These are phyloP conservation scores for Coemansia sp. DNA, from an alignment of 192 early-diverging fungal genomes.

Conservation along the genomic window DNA sequence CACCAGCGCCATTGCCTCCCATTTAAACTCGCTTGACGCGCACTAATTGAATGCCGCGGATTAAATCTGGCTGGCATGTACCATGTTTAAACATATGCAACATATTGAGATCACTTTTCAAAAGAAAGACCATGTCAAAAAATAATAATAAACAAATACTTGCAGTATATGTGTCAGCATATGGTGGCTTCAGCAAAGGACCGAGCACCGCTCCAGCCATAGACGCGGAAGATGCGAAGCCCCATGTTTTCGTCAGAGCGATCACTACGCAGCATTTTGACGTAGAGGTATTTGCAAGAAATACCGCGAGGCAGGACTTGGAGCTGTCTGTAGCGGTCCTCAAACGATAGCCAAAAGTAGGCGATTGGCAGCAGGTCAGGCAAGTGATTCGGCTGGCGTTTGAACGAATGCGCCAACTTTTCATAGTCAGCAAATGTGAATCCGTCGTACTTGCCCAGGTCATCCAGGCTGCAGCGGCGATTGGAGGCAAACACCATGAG, in stretches of 20 bases:
- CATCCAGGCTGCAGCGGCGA: conserved; percentile 27
- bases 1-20: no score
- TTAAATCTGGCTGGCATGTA: no score
- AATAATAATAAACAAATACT: no score
- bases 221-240: conserved; percentile 29
- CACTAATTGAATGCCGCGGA: no score
- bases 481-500: conserved; percentile 54
- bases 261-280: conserved; percentile 45
- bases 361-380: conserved; percentile 51
- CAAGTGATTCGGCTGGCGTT: not conserved
- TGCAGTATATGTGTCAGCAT: conserved; percentile 12
- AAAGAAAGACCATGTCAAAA: no score
- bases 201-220: conserved; percentile 41
- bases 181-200: conserved; percentile 37
- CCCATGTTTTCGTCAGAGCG: conserved; percentile 17
- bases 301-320: conserved; percentile 43
- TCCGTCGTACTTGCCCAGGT: conserved; percentile 42
- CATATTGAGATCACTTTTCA: not conserved
- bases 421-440: conserved; percentile 55
- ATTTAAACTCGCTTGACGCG: no score
- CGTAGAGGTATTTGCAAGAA: conserved; percentile 45
- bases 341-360: conserved; percentile 51
- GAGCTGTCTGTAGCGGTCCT: conserved; percentile 46
- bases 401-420: conserved; percentile 15
- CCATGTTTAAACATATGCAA: no score